These are phyloP conservation scores for Blepharisma undulans DNA, from an alignment of 169 alveolate genomes.

Conservation along the genomic window DNA sequence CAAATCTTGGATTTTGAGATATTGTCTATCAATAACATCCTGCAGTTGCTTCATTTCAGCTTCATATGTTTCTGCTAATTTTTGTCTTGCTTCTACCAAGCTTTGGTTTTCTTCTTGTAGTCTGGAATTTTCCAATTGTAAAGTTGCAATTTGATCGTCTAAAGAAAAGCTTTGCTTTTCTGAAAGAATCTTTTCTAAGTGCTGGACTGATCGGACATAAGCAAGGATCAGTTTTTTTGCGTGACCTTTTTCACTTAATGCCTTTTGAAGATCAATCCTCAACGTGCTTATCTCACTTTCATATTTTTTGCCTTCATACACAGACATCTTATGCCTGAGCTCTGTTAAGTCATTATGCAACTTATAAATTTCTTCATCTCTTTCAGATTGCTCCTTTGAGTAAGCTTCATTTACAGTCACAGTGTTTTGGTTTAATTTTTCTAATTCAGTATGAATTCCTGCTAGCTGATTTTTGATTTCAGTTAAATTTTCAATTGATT, in stretches of 20 bases:
- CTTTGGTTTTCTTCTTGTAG: neutral
- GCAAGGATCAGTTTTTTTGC: neutral
- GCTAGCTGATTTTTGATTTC: too few species aligned
- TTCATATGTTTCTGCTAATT: neutral
- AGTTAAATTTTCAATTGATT: too few species aligned
- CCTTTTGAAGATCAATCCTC: neutral
- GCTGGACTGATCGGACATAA: neutral
- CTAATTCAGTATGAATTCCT: too few species aligned
- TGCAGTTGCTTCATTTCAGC: neutral
- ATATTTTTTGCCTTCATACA: conserved; percentile 1
- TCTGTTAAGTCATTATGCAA: neutral
- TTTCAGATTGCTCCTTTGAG: too few species aligned
- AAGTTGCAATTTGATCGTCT: neutral
- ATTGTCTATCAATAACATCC: neutral
- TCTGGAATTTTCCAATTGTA: neutral
- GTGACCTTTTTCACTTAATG: neutral
- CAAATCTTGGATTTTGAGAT: neutral
- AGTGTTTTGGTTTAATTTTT: too few species aligned
- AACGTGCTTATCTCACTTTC: neutral
- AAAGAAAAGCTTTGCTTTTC: neutral
- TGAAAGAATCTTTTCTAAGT: neutral
- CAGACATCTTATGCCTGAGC: neutral
- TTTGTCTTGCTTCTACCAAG: neutral
- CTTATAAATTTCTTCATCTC: conserved; percentile 1
- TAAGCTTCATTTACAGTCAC: too few species aligned